Percentiles rank a stretch among this genome's conserved stretches.
Conservation (phyloP, 768 basidiomycete genomes). For the Collybiopsis luxurians region DNA sequence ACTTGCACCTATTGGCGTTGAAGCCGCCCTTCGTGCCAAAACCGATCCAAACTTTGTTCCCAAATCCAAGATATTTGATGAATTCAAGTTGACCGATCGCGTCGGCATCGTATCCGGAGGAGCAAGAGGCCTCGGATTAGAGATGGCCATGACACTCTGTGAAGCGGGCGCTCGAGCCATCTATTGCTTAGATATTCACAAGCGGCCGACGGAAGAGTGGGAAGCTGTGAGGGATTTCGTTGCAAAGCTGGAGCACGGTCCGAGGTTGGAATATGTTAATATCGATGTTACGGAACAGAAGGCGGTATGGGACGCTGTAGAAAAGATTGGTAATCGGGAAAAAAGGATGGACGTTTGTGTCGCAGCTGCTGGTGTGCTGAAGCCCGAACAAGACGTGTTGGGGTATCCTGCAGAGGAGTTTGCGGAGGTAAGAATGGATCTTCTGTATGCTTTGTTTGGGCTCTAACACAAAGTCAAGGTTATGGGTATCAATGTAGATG, state of each 20-base stretch:
- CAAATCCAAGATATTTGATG: slow-evolving; percentile 53
- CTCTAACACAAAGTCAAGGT: slow-evolving; percentile 39
- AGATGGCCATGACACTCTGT: slow-evolving; percentile 72
- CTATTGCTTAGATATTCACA: slow-evolving; percentile 67
- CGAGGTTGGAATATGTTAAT: slow-evolving; percentile 55
- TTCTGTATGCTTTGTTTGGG: not conserved
- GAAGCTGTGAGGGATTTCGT: slow-evolving; percentile 50
- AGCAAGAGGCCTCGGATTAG: slow-evolving; percentile 74
- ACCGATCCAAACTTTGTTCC: slow-evolving; percentile 29
- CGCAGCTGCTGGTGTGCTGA: slow-evolving; percentile 75
- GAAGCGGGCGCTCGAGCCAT: slow-evolving; percentile 71
- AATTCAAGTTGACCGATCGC: slow-evolving; percentile 55
- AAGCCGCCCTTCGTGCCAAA: slow-evolving; percentile 49
- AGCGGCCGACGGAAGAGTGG: slow-evolving; percentile 57
- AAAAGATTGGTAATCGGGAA: slow-evolving; percentile 63
- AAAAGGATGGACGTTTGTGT: slow-evolving; percentile 73
- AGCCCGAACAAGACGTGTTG: slow-evolving; percentile 57
- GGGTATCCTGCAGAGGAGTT: slow-evolving; percentile 66
- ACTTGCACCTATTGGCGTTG: slow-evolving; percentile 61
- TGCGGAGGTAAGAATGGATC: slow-evolving; percentile 42
- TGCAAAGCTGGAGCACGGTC: slow-evolving; percentile 35
- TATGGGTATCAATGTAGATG: slow-evolving; percentile 64
- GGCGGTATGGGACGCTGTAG: slow-evolving; percentile 50
- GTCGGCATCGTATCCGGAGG: slow-evolving; percentile 65
- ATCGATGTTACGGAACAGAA: slow-evolving; percentile 67